These are phyloP conservation scores for Rusavskia elegans DNA, from an alignment of 495 filamentous ascomycete species.

Conservation along the genomic window DNA sequence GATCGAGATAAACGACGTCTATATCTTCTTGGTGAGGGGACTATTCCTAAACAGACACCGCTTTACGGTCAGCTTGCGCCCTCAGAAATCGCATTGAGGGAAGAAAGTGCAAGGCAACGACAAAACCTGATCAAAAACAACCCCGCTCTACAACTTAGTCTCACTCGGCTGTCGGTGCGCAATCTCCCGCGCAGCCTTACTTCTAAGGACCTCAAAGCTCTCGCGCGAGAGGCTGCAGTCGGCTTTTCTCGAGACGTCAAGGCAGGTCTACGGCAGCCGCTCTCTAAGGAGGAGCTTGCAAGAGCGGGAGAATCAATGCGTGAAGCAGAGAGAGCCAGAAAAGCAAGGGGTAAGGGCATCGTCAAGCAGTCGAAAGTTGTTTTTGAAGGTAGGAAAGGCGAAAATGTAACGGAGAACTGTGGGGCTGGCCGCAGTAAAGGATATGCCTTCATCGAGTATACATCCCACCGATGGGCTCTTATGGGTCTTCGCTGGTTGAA, in stretches of 20 bases:
- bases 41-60: conserved; percentile 52
- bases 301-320: conserved; percentile 68
- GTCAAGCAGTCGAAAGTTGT: conserved; percentile 93
- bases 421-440: conserved; percentile 73
- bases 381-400: conserved; percentile 69
- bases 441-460: conserved; percentile 97
- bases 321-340: conserved; percentile 59
- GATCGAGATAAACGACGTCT: conserved; percentile 85
- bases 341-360: conserved; percentile 72
- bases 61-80: conserved; percentile 62
- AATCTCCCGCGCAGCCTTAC: conserved; percentile 76
- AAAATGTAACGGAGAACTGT: conserved; percentile 56
- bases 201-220: conserved; percentile 78
- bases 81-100: conserved; percentile 71
- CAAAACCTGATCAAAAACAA: conserved; percentile 81
- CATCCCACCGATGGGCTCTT: conserved; percentile 78
- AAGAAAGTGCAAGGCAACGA: conserved; percentile 74
- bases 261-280: conserved; percentile 44
- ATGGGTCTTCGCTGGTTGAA: conserved; percentile 95
- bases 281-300: conserved; percentile 74
- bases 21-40: conserved; percentile 78
- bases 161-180: conserved; percentile 85
- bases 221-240: conserved; percentile 79
- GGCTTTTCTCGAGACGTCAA: conserved; percentile 88
- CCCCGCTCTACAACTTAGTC: conserved; percentile 71